These are phyloP conservation scores for Cladosporium colombiae DNA, from an alignment of 2,329 filamentous ascomycete species.

Conservation along the genomic window DNA sequence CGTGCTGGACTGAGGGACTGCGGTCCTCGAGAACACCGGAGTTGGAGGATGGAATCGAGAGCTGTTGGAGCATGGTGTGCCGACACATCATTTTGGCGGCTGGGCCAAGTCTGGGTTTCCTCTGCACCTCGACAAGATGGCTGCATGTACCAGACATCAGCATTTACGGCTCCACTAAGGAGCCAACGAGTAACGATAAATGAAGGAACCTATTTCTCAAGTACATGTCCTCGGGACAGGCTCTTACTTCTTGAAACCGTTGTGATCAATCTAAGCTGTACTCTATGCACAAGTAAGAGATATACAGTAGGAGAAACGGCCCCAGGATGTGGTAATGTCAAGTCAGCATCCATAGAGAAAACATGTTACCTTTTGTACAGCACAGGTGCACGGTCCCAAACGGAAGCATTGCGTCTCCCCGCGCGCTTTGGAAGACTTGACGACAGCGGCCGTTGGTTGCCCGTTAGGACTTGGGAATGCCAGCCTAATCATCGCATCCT, in stretches of 20 bases:
- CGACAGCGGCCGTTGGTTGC: constrained; percentile 6
- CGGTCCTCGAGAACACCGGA: not conserved
- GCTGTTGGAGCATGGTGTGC: not conserved
- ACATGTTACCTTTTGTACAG: not conserved
- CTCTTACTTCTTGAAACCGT: not conserved
- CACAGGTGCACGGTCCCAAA: not conserved
- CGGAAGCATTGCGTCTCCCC: not conserved
- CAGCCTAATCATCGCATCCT: not conserved
- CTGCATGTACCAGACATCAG: not conserved
- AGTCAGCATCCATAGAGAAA: not conserved
- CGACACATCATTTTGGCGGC: too few relatives aligned
- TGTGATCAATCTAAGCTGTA: not conserved
- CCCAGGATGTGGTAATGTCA: not conserved
- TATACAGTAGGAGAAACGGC: too few relatives aligned
- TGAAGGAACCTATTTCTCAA: not conserved
- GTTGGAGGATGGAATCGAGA: not conserved
- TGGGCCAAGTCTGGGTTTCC: too few relatives aligned
- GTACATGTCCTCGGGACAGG: not conserved
- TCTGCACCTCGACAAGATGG: not conserved
- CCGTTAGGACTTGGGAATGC: constrained; percentile 2
- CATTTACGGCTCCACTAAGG: not conserved
- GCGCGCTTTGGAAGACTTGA: constrained; percentile 7
- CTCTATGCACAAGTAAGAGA: not conserved
- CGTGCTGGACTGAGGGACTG: not conserved
- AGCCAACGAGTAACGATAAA: not conserved